Percentiles rank a stretch among this genome's conserved stretches.
Evolutionary conservation across 176 grass and related monocot species (phyloP).

Genomic region (Juncus effusus): DNA sequence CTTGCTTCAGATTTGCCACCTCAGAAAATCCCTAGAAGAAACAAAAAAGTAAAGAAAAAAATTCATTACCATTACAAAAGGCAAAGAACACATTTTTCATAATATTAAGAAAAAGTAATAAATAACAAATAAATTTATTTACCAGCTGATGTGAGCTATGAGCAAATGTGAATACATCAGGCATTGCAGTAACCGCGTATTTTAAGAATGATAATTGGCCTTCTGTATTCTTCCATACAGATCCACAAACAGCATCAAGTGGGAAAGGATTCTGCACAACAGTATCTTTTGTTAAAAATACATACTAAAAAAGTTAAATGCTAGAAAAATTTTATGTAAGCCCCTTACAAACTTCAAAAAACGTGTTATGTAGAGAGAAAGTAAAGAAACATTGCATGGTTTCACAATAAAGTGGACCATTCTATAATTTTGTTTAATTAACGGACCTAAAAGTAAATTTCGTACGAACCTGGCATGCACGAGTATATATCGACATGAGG

Average conservation of each 20-base stretch:
- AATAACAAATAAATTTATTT: not conserved
- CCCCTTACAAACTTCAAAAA: not conserved
- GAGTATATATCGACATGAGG: slow-evolving; percentile 76
- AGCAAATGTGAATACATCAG: slow-evolving; percentile 72
- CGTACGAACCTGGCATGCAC: slow-evolving; percentile 64
- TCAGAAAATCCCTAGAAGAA: slow-evolving; percentile 60
- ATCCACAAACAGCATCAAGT: slow-evolving; percentile 76
- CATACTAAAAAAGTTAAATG: slow-evolving; percentile 10
- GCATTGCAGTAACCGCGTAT: slow-evolving; percentile 52
- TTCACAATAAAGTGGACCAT: not conserved
- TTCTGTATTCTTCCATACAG: slow-evolving; percentile 91
- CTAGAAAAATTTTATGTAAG: not conserved
- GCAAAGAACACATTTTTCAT: not conserved
- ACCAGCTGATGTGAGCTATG: slow-evolving; percentile 46
- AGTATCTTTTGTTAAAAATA: slow-evolving; percentile 32
- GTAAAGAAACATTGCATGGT: not conserved
- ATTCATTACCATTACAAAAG: not conserved
- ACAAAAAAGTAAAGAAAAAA: slow-evolving; percentile 24
- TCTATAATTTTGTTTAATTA: not conserved
- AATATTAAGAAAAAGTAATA: too few relatives aligned
- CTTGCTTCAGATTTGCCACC: slow-evolving; percentile 53
- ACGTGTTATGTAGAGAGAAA: not conserved
- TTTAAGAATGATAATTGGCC: slow-evolving; percentile 87
- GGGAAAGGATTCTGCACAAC: slow-evolving; percentile 78
- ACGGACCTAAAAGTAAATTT: not conserved